Evolutionary conservation across 2,329 filamentous ascomycete species (phyloP).

Genomic region (Stachybotrys echinatus): DNA sequence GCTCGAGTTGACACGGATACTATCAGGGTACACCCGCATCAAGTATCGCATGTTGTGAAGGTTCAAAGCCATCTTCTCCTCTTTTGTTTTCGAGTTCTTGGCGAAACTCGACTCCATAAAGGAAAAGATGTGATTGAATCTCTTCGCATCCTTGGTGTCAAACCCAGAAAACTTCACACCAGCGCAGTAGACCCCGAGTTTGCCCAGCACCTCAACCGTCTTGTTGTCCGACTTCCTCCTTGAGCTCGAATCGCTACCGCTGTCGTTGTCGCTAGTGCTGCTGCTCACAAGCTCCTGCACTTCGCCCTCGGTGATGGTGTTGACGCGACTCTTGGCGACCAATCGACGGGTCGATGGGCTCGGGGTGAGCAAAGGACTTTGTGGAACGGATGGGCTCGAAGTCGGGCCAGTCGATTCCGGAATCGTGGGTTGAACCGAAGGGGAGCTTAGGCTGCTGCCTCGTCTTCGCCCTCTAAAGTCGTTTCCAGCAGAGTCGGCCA

Average conservation of each 20-base stretch:
- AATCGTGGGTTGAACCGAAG: slow-evolving; percentile 49
- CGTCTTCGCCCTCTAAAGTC: slow-evolving; percentile 43
- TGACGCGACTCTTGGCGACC: slow-evolving; percentile 47
- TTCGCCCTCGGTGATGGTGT: slow-evolving; percentile 52
- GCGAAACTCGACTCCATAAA: slow-evolving; percentile 88
- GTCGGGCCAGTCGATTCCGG: slow-evolving; percentile 50
- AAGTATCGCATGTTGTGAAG: slow-evolving; percentile 88
- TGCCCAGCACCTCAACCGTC: slow-evolving; percentile 76
- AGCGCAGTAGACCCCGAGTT: slow-evolving; percentile 72
- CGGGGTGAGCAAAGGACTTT: slow-evolving; percentile 49
- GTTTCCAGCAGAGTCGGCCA: slow-evolving; percentile 29
- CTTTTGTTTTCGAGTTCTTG: slow-evolving; percentile 68
- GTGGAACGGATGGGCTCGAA: slow-evolving; percentile 44
- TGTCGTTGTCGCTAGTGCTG: slow-evolving; percentile 77
- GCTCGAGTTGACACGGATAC: slow-evolving; percentile 73
- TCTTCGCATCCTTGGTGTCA: slow-evolving; percentile 69
- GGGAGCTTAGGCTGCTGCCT: slow-evolving; percentile 70
- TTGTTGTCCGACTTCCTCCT: slow-evolving; percentile 69
- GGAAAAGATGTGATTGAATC: slow-evolving; percentile 92
- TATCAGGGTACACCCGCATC: slow-evolving; percentile 91
- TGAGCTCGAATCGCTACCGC: slow-evolving; percentile 51
- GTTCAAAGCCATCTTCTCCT: slow-evolving; percentile 72
- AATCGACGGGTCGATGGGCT: slow-evolving; percentile 44
- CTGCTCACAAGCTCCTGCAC: slow-evolving; percentile 52
- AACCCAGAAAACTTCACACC: slow-evolving; percentile 82